Evolutionary conservation across 2,329 filamentous ascomycete genomes (phyloP).

Genomic region (Colletotrichum godetiae): DNA sequence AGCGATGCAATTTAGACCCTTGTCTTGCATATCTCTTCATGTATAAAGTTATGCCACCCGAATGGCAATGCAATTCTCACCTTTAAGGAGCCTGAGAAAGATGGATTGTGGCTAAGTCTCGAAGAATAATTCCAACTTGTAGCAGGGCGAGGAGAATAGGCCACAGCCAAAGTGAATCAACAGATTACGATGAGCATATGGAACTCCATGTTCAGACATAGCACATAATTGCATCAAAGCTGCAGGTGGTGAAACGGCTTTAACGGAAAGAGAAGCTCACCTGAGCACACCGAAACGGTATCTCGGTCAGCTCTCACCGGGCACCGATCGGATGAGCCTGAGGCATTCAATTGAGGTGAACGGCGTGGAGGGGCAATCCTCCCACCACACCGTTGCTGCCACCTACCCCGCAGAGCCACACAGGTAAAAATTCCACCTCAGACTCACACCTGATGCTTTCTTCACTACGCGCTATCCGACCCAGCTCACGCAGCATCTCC

Average conservation of each 20-base stretch:
- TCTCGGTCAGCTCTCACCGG: not conserved
- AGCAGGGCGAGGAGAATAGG: too few species aligned
- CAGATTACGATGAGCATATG: too few species aligned
- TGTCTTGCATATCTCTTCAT: not conserved
- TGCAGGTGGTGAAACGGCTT: too few species aligned
- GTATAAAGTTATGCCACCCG: not conserved
- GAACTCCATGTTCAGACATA: too few species aligned
- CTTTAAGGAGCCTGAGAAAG: too few species aligned
- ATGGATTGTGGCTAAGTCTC: too few species aligned
- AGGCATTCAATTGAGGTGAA: not conserved
- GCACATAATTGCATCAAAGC: too few species aligned
- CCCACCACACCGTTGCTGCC: not conserved
- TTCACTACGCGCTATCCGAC: slow-evolving; percentile 52
- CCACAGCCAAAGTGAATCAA: fast-evolving
- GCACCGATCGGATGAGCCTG: not conserved
- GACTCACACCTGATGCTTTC: slow-evolving; percentile 53
- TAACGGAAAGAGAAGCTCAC: not conserved
- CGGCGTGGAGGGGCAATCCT: slow-evolving; percentile 24
- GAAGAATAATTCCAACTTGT: too few species aligned
- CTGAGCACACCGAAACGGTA: not conserved
- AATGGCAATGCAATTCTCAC: too few species aligned
- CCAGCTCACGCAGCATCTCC: slow-evolving; percentile 49
- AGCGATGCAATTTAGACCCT: not conserved
- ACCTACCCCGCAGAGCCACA: slow-evolving; percentile 31
- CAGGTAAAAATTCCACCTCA: slow-evolving; percentile 15